These are phyloP conservation scores for Yamadazyma dendronema DNA, from an alignment of 1,139 yeast species.

Conservation along the genomic window DNA sequence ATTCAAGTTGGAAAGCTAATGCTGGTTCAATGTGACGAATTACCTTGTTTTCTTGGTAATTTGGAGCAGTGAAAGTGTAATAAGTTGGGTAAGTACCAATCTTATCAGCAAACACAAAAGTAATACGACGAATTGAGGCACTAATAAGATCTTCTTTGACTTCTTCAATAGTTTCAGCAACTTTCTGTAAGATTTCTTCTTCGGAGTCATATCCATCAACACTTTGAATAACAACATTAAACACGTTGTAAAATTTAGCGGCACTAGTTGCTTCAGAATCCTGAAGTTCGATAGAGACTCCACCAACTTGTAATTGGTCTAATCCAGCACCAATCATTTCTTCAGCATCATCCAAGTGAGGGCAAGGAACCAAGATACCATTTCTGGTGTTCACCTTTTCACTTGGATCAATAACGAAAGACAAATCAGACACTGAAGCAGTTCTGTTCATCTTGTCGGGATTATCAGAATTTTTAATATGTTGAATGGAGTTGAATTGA, in stretches of 20 bases:
- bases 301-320: slow-evolving; percentile 59
- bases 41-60: slow-evolving; percentile 77
- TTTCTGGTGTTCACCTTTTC: slow-evolving; percentile 61
- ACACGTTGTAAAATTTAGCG: slow-evolving; percentile 64
- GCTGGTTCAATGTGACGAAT: slow-evolving; percentile 99
- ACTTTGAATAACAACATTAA: slow-evolving; percentile 73
- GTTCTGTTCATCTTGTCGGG: slow-evolving; percentile 68
- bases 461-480: slow-evolving; percentile 33
- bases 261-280: slow-evolving; percentile 19
- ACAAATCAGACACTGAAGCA: slow-evolving; percentile 87
- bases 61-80: slow-evolving; percentile 91
- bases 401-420: slow-evolving; percentile 72
- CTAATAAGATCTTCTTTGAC: slow-evolving; percentile 65
- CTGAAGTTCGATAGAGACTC: slow-evolving; percentile 25
- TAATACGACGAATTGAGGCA: slow-evolving; percentile 83
- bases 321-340: slow-evolving; percentile 77
- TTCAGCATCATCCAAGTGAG: slow-evolving; percentile 86
- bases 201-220: slow-evolving; percentile 75
- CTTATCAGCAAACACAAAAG: slow-evolving; percentile 81
- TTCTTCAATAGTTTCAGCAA: slow-evolving; percentile 66
- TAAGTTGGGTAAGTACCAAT: slow-evolving; percentile 91
- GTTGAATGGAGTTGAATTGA: slow-evolving; percentile 65
- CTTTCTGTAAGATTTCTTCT: slow-evolving; percentile 60
- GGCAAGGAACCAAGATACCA: slow-evolving; percentile 83
- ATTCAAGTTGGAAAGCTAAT: slow-evolving; percentile 93